These are phyloP conservation scores for Sistotremastrum suecicum DNA, from an alignment of 768 basidiomycete genomes.

Conservation along the genomic window DNA sequence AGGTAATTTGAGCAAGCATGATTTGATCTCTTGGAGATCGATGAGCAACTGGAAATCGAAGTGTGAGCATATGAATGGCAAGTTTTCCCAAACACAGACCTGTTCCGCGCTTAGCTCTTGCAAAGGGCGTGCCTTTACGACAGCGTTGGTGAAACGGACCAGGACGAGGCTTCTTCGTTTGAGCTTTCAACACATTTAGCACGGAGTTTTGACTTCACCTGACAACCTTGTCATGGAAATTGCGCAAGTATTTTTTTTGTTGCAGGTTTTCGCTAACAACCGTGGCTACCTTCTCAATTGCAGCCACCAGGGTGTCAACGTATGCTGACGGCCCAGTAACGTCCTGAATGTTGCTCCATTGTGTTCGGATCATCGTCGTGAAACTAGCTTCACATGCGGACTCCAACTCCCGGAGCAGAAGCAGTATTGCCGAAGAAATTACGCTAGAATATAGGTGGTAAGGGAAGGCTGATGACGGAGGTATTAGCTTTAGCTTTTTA, in stretches of 20 bases:
- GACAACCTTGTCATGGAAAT: slow-evolving; percentile 86
- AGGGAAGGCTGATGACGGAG: neutral
- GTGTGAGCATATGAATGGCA: slow-evolving; percentile 5
- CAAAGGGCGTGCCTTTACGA: slow-evolving; percentile 84
- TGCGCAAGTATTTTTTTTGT: slow-evolving; percentile 88
- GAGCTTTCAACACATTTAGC: neutral
- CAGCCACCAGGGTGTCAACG: slow-evolving; percentile 58
- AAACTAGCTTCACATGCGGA: slow-evolving; percentile 69
- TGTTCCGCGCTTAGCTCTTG: slow-evolving; percentile 94
- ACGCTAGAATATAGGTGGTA: slow-evolving; percentile 32
- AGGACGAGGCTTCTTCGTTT: slow-evolving; percentile 49
- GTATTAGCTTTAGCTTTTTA: slow-evolving; percentile 19
- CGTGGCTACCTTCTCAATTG: slow-evolving; percentile 64
- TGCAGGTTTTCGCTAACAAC: slow-evolving; percentile 70
- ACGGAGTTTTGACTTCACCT: slow-evolving; percentile 35
- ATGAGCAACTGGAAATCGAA: slow-evolving; percentile 53
- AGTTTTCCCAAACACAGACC: slow-evolving; percentile 23
- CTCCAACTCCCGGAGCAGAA: slow-evolving; percentile 77
- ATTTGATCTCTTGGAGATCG: slow-evolving; percentile 79
- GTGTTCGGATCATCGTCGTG: slow-evolving; percentile 55
- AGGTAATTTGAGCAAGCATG: slow-evolving; percentile 70
- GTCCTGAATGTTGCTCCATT: slow-evolving; percentile 67
- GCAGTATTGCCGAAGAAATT: slow-evolving; percentile 69
- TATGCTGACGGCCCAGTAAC: slow-evolving; percentile 83
- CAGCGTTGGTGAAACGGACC: slow-evolving; percentile 74